Conservation (phyloP, 129 eudicot species). For the Saussurea involucrata region DNA sequence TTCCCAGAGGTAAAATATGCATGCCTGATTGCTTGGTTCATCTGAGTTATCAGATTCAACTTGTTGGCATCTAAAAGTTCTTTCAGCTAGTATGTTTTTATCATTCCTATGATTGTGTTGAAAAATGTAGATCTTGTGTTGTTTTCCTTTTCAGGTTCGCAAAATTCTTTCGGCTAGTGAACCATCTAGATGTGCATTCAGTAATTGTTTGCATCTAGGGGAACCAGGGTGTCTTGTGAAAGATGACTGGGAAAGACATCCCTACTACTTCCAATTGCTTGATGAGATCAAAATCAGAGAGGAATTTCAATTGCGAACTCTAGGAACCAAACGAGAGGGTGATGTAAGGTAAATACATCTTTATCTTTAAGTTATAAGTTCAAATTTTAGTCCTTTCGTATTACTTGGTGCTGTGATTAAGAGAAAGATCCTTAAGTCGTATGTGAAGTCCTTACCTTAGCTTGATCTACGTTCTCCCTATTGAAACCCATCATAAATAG, state of each 20-base stretch:
- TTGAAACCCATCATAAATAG: not conserved
- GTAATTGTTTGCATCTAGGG: slow-evolving; percentile 80
- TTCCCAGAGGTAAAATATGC: slow-evolving; percentile 71
- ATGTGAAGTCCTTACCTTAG: not conserved
- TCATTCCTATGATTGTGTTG: not conserved
- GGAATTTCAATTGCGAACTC: slow-evolving; percentile 69
- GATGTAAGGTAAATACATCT: slow-evolving; percentile 61
- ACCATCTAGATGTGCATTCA: slow-evolving; percentile 64
- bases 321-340: slow-evolving; percentile 90
- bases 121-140: not conserved
- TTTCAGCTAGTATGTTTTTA: not conserved
- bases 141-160: slow-evolving; percentile 54
- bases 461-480: no score
- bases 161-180: slow-evolving; percentile 49
- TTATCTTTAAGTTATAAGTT: not conserved
- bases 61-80: not conserved
- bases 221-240: slow-evolving; percentile 82
- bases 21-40: not conserved
- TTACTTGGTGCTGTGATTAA: not conserved
- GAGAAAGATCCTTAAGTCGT: not conserved
- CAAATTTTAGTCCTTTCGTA: not conserved
- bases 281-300: slow-evolving; percentile 89
- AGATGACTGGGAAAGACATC: slow-evolving; percentile 85
- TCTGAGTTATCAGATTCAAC: not conserved
- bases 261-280: slow-evolving; percentile 73